Conservation (phyloP, 2,329 filamentous ascomycete genomes). For the Dendrostoma leiphaemia region DNA sequence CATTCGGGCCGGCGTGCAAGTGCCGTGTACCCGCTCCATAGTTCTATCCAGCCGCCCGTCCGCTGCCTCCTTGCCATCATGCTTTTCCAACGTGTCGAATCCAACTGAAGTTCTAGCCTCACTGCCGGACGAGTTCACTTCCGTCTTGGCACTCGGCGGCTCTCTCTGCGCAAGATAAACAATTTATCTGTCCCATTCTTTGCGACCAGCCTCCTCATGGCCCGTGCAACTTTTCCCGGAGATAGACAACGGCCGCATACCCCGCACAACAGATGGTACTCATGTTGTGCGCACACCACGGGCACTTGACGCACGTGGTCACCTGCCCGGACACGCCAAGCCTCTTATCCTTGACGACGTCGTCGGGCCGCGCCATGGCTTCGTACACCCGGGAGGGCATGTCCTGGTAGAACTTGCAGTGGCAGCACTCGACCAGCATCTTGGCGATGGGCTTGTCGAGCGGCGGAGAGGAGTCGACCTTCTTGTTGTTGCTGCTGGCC, state of each 20-base stretch:
- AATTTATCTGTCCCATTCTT: too few relatives aligned
- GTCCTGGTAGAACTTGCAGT: conserved; percentile 63
- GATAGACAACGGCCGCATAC: conserved; percentile 63
- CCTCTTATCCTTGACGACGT: conserved; percentile 48
- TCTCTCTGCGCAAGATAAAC: too few relatives aligned
- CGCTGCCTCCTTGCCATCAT: too few relatives aligned
- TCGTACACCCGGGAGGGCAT: conserved; percentile 64
- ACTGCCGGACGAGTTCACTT: too few relatives aligned
- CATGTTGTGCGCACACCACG: conserved; percentile 73
- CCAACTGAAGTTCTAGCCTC: too few relatives aligned
- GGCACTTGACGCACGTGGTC: conserved; percentile 63
- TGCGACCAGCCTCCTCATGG: too few relatives aligned
- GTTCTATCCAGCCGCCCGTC: too few relatives aligned
- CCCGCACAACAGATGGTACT: conserved; percentile 66
- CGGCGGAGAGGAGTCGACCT: too few relatives aligned
- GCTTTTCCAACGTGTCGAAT: too few relatives aligned
- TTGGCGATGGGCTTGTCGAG: conserved; percentile 50
- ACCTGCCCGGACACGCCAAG: conserved; percentile 55
- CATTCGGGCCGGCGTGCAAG: background rate
- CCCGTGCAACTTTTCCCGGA: conserved; percentile 60
- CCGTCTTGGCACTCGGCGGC: too few relatives aligned
- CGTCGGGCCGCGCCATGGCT: conserved; percentile 60
- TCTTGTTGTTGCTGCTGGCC: conserved; percentile 15
- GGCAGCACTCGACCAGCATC: conserved; percentile 65
- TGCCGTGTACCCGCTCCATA: too few relatives aligned